phyloP scores from a whole-genome alignment of 257 asterid genomes.

The Scutellaria barbata region DNA sequence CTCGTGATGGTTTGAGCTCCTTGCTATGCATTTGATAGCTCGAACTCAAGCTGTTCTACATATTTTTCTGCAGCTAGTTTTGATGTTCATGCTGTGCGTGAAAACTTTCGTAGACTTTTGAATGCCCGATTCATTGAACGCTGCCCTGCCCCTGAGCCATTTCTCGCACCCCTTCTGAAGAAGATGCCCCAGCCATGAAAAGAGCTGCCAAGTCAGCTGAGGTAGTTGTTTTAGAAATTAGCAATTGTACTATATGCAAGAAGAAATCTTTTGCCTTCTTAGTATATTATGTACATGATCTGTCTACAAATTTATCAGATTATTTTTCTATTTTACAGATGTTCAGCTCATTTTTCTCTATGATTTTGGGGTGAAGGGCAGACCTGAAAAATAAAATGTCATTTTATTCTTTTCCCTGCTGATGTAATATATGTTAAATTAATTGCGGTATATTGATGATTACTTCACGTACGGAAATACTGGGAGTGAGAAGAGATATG shows the following conservation, averaged over 20 bases:
- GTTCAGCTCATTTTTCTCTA: neutral
- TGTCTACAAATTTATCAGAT: neutral
- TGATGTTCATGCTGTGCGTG: slow-evolving; percentile 46
- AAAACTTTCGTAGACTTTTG: slow-evolving; percentile 65
- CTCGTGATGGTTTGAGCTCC: neutral
- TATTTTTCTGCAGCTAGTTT: slow-evolving; percentile 54
- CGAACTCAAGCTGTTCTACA: neutral
- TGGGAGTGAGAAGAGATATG: neutral
- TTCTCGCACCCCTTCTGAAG: slow-evolving; percentile 62
- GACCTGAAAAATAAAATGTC: neutral
- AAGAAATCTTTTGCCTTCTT: neutral
- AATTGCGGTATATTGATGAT: slow-evolving; percentile 1
- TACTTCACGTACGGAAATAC: slow-evolving; percentile 1
- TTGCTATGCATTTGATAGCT: slow-evolving; percentile 9
- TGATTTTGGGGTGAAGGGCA: neutral
- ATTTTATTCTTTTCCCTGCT: neutral
- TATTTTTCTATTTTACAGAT: neutral
- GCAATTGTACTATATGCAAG: neutral
- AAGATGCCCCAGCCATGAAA: slow-evolving; percentile 34
- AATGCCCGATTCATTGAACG: slow-evolving; percentile 76
- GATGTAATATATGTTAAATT: neutral
- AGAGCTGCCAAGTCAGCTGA: slow-evolving; percentile 24
- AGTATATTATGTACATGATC: neutral
- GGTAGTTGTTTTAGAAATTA: slow-evolving; percentile 18
- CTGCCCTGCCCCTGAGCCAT: slow-evolving; percentile 89